These are phyloP conservation scores for Annulohypoxylon moriforme DNA, from an alignment of 495 filamentous ascomycete genomes.

Conservation along the genomic window DNA sequence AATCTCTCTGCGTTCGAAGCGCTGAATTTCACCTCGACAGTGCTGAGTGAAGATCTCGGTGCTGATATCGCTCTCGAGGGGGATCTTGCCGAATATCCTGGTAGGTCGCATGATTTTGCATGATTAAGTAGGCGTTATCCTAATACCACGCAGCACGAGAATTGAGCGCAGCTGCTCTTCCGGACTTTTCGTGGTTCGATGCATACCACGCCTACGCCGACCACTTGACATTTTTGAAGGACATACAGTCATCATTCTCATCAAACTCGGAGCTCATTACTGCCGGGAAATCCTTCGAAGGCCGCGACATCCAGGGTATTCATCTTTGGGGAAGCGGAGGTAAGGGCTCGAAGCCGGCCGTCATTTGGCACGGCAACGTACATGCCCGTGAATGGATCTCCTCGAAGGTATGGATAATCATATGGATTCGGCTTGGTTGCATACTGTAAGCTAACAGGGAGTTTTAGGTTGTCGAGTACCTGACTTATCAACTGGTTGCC, in stretches of 20 bases:
- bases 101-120: conserved; percentile 21
- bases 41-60: conserved; percentile 62
- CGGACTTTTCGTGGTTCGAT: conserved; percentile 63
- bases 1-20: conserved; percentile 55
- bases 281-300: conserved; percentile 63
- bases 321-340: conserved; percentile 68
- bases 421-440: neutral
- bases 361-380: conserved; percentile 70
- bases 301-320: conserved; percentile 66
- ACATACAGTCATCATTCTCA: conserved; percentile 63
- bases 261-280: conserved; percentile 65
- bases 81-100: conserved; percentile 43
- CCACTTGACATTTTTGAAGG: conserved; percentile 64
- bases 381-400: conserved; percentile 75
- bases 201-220: conserved; percentile 68
- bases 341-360: conserved; percentile 66
- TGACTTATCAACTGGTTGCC: conserved; percentile 64
- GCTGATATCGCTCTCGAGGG: conserved; percentile 57
- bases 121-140: neutral
- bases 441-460: conserved; percentile 18
- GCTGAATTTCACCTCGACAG: conserved; percentile 49
- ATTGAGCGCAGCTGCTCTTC: conserved; percentile 40
- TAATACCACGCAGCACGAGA: conserved; percentile 16
- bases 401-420: conserved; percentile 51
- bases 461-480: conserved; percentile 62